Evolutionary conservation across 139 green algal species (phyloP), one percentile per base, ranked within the genome.

Genomic region (Chlamydomonas sphaeroides): DNA sequence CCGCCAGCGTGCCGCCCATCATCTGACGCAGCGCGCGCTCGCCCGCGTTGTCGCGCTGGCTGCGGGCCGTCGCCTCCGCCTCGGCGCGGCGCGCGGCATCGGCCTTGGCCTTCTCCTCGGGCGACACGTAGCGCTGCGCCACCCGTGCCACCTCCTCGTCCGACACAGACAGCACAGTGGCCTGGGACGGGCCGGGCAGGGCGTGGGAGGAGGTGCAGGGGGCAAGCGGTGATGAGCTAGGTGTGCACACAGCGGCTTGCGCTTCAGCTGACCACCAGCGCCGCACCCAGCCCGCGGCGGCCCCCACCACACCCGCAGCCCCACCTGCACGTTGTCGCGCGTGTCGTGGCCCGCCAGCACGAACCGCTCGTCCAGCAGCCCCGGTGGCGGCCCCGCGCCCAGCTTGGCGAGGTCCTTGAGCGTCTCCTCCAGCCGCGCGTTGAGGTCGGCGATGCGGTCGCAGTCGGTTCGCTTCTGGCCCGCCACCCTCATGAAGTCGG

Each of bases 1-100:
- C 33, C 17, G 85, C 85, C 62, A 92, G 85, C 14, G 81, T 86
- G 67, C 88, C 88, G 10, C 88, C 88, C 88, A 92, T 92, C 88
- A 92, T 92, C 74, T 83, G 65, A 0, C 68, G 51, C 48, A 91
- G 73, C 38, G 84, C 88, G 14, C 88, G 80, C 65, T 91, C 86
- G 33, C 65, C 45, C 15, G 76, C 63, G 41, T 81, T 81, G 39
- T 81, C 74, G 18, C 62, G 41, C 11, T 61, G 61, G 6, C 33
- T 59, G 74, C 74, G 74, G n/a, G 38, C 38, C 5, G 74, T 45
- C 56, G 74, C 74, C 42, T 70, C 74, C 74, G 72, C 74, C 30
- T 81, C 74, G 61, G 74, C 74, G 30, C 62, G 62, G 18, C 74
- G 74, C 42, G 41, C 74, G 20, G 74, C 74, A 17, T 81, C 61